Conservation (phyloP, 2,329 filamentous ascomycete genomes). For the Fragosphaeria purpurea region DNA sequence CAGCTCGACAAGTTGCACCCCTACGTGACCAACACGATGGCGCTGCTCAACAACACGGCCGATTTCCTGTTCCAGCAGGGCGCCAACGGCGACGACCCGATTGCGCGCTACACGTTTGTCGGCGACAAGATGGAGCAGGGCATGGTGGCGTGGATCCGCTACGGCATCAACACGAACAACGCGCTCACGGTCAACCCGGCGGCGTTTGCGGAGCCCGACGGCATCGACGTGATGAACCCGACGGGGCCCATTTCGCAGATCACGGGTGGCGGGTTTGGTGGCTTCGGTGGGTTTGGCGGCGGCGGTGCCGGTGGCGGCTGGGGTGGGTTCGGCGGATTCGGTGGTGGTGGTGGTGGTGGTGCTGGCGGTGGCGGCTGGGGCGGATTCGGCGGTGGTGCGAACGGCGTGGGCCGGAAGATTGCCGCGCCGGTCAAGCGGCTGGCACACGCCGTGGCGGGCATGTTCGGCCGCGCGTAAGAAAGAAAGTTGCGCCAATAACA, state of each 20-base stretch:
- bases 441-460: no score
- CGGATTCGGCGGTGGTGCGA: no score
- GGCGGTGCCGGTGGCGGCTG: neutral
- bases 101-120: conserved; percentile 47
- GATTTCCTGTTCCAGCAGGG: conserved; percentile 38
- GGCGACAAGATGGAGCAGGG: conserved; percentile 42
- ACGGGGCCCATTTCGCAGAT: conserved; percentile 8
- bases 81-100: conserved; percentile 41
- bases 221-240: conserved; percentile 12
- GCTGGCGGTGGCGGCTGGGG: no score
- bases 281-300: conserved; percentile 2
- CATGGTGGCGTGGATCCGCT: conserved; percentile 42
- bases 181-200: conserved; percentile 9
- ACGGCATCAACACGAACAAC: conserved; percentile 32
- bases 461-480: no score
- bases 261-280: conserved; percentile 4
- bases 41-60: conserved; percentile 38
- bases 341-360: no score
- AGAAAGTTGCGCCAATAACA: no score
- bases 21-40: conserved; percentile 31
- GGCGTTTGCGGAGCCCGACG: conserved; percentile 9
- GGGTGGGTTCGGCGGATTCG: neutral
- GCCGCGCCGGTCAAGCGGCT: no score
- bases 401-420: no score
- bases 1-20: conserved; percentile 37